These are phyloP conservation scores for Lichtheimia ornata DNA, from an alignment of 371 early-diverging fungal species.

Conservation along the genomic window DNA sequence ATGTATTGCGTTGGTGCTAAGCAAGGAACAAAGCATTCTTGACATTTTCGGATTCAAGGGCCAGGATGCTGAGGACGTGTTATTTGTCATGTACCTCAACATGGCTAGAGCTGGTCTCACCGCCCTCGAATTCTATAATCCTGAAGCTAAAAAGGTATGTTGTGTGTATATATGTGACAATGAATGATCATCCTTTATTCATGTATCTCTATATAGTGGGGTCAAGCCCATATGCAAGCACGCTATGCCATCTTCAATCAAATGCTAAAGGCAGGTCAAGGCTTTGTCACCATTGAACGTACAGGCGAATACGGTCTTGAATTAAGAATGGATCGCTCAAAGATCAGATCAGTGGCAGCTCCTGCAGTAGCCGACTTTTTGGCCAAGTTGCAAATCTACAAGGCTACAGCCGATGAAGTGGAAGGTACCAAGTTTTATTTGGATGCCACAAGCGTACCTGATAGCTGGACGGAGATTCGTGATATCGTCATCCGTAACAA, in stretches of 20 bases:
- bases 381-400: constrained; percentile 57
- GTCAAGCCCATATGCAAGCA: constrained; percentile 69
- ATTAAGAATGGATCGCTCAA: constrained; percentile 51
- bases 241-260: constrained; percentile 62
- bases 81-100: constrained; percentile 54
- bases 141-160: constrained; percentile 44
- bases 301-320: constrained; percentile 36
- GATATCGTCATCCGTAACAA: constrained; percentile 57
- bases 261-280: constrained; percentile 54
- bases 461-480: constrained; percentile 46
- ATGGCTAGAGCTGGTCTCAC: constrained; percentile 65
- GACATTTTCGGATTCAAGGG: constrained; percentile 57
- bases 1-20: constrained; percentile 56
- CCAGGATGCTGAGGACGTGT: constrained; percentile 51
- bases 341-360: constrained; percentile 53
- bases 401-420: constrained; percentile 58
- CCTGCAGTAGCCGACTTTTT: constrained; percentile 58
- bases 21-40: constrained; percentile 42
- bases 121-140: constrained; percentile 57
- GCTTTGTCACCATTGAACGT: constrained; percentile 34
- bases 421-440: constrained; percentile 49
- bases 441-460: constrained; percentile 55
- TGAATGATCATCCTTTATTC: neutral
- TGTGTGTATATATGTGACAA: neutral
- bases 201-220: constrained; percentile 27